These are phyloP conservation scores for Conticribra guillardii DNA, from an alignment of 108 stramenopile species.

Conservation along the genomic window DNA sequence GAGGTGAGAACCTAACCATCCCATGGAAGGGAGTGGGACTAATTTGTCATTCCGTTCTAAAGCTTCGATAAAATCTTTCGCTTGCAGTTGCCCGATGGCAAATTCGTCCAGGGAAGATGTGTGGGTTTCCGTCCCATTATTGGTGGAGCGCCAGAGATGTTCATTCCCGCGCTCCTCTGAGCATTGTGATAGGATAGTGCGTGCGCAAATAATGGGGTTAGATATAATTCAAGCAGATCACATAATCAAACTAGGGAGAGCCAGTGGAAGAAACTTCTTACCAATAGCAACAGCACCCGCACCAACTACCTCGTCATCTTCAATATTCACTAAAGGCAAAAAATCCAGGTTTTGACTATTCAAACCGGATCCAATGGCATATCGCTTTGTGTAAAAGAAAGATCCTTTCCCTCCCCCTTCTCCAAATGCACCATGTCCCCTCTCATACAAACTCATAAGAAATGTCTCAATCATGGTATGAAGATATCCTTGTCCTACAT, in stretches of 20 bases:
- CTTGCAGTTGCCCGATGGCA: constrained; percentile 73
- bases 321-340: constrained; percentile 81
- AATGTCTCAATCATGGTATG: constrained; percentile 71
- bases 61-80: constrained; percentile 66
- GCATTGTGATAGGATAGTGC: too few species aligned
- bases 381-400: constrained; percentile 73
- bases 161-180: constrained; percentile 85
- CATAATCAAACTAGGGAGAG: neutral
- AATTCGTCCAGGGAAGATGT: constrained; percentile 85
- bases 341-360: constrained; percentile 86
- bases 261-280: constrained; percentile 6
- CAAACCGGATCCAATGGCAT: constrained; percentile 75
- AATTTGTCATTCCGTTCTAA: constrained; percentile 71
- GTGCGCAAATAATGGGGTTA: too few species aligned
- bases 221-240: constrained; percentile 4
- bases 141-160: constrained; percentile 83
- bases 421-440: constrained; percentile 85
- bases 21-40: constrained; percentile 76
- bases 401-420: constrained; percentile 79
- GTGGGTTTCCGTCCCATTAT: constrained; percentile 89
- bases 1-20: constrained; percentile 84
- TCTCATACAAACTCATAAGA: constrained; percentile 85
- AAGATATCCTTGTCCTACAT: constrained; percentile 85
- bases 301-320: constrained; percentile 74
- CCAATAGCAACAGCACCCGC: constrained; percentile 64